Percentiles rank a stretch among this genome's conserved stretches.
Evolutionary conservation across 163 green algal species (phyloP).

Genomic region (Trebouxia gelatinosa): DNA sequence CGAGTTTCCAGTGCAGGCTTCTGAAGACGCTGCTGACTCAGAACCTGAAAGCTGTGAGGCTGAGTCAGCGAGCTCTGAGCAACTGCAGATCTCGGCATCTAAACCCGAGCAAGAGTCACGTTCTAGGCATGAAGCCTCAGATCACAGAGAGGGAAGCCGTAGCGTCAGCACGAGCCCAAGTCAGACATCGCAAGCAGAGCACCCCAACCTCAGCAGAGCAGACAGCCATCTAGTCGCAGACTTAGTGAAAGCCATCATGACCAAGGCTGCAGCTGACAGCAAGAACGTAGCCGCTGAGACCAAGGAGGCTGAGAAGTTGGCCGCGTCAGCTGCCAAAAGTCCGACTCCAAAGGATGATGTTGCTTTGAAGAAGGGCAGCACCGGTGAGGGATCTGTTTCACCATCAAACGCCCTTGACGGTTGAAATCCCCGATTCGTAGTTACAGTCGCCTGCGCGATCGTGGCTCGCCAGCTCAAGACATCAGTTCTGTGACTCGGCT

Average conservation of each 20-base stretch:
- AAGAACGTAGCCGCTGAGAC: slow-evolving; percentile 14
- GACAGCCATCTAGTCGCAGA: background rate
- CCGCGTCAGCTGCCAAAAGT: slow-evolving; percentile 16
- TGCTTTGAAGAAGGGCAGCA: slow-evolving; percentile 19
- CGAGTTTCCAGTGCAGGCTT: background rate
- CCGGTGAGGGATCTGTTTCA: background rate
- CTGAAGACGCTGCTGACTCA: background rate
- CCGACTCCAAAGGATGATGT: slow-evolving; percentile 25
- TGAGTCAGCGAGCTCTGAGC: background rate
- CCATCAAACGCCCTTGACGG: no score
- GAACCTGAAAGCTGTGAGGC: background rate
- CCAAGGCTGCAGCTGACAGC: slow-evolving; percentile 17
- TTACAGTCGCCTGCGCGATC: no score
- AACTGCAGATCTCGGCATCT: background rate
- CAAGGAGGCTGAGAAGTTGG: slow-evolving; percentile 26
- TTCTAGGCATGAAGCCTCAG: slow-evolving; percentile 1
- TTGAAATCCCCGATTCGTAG: no score
- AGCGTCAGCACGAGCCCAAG: background rate
- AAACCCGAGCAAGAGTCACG: background rate
- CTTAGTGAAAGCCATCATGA: slow-evolving; percentile 9
- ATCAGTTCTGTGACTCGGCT: background rate
- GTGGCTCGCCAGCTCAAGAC: no score
- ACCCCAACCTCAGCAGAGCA: no score
- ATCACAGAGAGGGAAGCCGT: slow-evolving; percentile 15
- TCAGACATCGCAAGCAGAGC: background rate